Percentiles rank a stretch among this genome's conserved stretches.
Conservation (phyloP, 2,329 filamentous ascomycete species). For the Pleurostoma richardsiae region DNA sequence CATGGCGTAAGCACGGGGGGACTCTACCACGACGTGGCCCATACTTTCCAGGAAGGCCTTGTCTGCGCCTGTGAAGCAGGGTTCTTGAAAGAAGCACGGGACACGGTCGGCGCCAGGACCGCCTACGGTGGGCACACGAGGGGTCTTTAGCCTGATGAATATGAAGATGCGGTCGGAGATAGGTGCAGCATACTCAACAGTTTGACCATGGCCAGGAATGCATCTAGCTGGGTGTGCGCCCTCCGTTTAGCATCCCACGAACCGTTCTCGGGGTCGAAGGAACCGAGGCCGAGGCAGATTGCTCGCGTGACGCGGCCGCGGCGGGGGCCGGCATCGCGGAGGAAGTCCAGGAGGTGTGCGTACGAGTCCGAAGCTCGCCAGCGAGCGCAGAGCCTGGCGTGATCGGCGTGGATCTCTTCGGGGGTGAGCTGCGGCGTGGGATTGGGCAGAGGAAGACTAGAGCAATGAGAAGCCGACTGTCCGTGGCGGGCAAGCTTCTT, state of each 20-base stretch:
- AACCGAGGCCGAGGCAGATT: constrained; percentile 50
- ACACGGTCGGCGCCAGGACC: constrained; percentile 14
- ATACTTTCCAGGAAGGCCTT: constrained; percentile 47
- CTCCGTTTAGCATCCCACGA: constrained; percentile 38
- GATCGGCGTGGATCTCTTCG: constrained; percentile 13
- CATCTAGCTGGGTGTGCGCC: constrained; percentile 47
- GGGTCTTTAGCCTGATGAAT: no score
- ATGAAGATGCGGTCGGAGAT: background rate
- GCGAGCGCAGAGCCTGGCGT: constrained; percentile 9
- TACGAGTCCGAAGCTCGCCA: constrained; percentile 21
- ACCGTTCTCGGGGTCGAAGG: constrained; percentile 45
- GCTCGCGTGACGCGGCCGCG: constrained; percentile 30
- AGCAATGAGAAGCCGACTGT: constrained; percentile 1
- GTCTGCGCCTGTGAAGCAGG: constrained; percentile 43
- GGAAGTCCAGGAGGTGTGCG: constrained; percentile 23
- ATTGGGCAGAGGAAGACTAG: constrained; percentile 7
- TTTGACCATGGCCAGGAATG: constrained; percentile 43
- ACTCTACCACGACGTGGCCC: constrained; percentile 44
- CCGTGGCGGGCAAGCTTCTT: constrained; percentile 2
- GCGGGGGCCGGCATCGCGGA: constrained; percentile 17
- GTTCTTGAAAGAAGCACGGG: constrained; percentile 48
- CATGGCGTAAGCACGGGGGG: constrained; percentile 46
- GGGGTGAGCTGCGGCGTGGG: constrained; percentile 1
- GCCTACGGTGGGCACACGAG: no score
- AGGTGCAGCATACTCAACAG: constrained; percentile 28